Base-by-base conservation (phyloP, 2,329 filamentous ascomycete genomes). In the Epichloe gansuensis region DNA sequence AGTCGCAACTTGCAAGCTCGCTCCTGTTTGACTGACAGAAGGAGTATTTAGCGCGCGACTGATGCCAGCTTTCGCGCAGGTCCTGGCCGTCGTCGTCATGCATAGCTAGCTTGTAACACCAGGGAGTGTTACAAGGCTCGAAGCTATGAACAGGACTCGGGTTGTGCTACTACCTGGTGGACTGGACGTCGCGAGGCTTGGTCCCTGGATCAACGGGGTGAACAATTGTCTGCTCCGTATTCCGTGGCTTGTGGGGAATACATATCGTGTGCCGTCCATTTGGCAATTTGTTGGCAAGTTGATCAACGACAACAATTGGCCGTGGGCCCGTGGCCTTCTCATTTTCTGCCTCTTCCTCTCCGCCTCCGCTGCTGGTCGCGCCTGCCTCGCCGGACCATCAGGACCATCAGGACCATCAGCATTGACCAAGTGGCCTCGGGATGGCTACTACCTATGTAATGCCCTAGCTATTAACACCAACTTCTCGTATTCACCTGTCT, bases 401-500 rank as follows among this genome's bases (percentile, higher is more conserved):
- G 34, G 17, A 17, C 17, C 17, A 17, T 17, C 17, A 21, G 21
- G 23, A 45, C 34, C 25, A 35, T 11, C 41, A 45, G 34, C 40
- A 39, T 31, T 39, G 49, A 11, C 41, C 49, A 50, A 50, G 39
- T 25, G 15, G 39, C 40, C 48, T 34, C 31, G 21, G 48, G 21
- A 36, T 44, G 34, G 48, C 31, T 39, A 34, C 6, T 5, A 21
- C 17, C 17, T 21, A 21, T 21, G 17, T 4, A 6, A 31, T 23
- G 23, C 36, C 17, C 48, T 31, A 35, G 41, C 31, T 44, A 50
- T 41, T 51, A 42, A n/a, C 39, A 38, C 45, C 27, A 44, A 31
- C 34, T 48, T 44, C 51, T 53, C 51, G 51, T 53, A 50, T 53
- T 50, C 25, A 50, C 25, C 36, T 42, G 38, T 40, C 47, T 42